A percentile compares a stretch with the other conserved stretches of the same genome.
Evolutionary conservation across 1,284 basidiomycete species (phyloP).

Genomic region (Microbotryomycetes sp.): DNA sequence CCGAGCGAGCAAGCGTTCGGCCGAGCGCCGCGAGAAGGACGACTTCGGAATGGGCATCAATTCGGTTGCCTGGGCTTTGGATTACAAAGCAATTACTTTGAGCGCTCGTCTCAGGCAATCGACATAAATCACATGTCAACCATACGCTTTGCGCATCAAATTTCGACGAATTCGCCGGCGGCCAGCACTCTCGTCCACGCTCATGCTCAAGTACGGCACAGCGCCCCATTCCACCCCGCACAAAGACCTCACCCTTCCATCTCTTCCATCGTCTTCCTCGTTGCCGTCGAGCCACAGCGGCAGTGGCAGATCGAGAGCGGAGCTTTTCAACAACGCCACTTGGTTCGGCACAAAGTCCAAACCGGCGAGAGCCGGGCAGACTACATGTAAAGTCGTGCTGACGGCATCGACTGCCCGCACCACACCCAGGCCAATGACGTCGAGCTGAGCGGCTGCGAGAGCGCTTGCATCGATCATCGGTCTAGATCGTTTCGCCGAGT

Average conservation of each 20-base stretch:
- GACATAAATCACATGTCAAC: too few species aligned
- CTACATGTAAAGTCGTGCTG: slow-evolving; percentile 52
- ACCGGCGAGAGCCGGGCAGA: slow-evolving; percentile 59
- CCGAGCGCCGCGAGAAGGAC: too few species aligned
- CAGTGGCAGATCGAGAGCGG: slow-evolving; percentile 76
- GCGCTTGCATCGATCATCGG: slow-evolving; percentile 40
- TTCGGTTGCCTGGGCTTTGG: too few species aligned
- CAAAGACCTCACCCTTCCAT: too few species aligned
- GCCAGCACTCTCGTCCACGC: slow-evolving; percentile 57
- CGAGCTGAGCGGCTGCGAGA: slow-evolving; percentile 8
- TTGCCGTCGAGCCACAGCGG: slow-evolving; percentile 84
- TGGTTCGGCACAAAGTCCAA: slow-evolving; percentile 47
- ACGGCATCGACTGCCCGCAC: slow-evolving; percentile 50
- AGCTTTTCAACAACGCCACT: slow-evolving; percentile 62
- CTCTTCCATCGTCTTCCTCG: too few species aligned
- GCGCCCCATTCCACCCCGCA: slow-evolving; percentile 52
- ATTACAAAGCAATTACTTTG: too few species aligned
- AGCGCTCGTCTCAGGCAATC: too few species aligned
- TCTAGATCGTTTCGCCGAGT: slow-evolving; percentile 36
- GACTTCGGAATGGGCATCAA: too few species aligned
- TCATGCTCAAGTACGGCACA: slow-evolving; percentile 73
- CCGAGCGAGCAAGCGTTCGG: not conserved
- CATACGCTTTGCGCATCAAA: slow-evolving; percentile 81
- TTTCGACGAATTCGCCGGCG: slow-evolving; percentile 71
- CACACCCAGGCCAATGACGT: slow-evolving; percentile 62